Evolutionary conservation across 345 rosid species (phyloP), one percentile per base, ranked within the genome.

Genomic region (Atalantia buxifolia): DNA sequence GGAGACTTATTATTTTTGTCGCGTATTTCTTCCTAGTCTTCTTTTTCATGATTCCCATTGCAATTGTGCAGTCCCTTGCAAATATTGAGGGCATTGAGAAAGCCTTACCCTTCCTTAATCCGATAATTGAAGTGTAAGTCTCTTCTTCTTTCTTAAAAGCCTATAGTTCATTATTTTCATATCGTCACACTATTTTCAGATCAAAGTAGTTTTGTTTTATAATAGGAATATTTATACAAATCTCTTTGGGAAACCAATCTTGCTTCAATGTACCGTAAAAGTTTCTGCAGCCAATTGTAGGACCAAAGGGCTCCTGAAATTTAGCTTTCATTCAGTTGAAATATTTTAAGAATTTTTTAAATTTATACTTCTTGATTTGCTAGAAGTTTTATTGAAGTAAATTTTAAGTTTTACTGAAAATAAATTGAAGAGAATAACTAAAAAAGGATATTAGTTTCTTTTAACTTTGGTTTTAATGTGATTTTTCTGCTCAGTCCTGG

Each of bases 11-110:
- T 0, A 56, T 89, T 28, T 92, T 86, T 19, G 88, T 91, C 0
- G 90, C 92, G 4, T 92, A 89, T 86, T 95, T 95, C 90, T 92
- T 93, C 78, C 97, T 95, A 28, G 89, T 98, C 66, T 93, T 95
- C 88, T 95, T 92, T 85, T 95, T 95, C 94, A 89, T 95, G 95
- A 91, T 95, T 71, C 99, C 99, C 14, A 95, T 95, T 50, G 93
- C 97, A 6, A 80, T 91, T 9, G 98, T 95, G 10, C 99, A 95
- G 72, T 91, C 99, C 69, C 92, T 95, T 2, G 99, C 99, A 48
- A 95, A 93, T 71, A 92, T 95, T 1, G 99, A 91, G 72, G 97
- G 91, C 61, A 95, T 95, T 31, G 98, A 95, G 86, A 93, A 93
- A 84, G 89, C 94, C 2, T 69, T 85, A 18, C 99, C 99, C 14